Conservation (phyloP, 805 yeast genomes). For the Candida wancherniae region DNA sequence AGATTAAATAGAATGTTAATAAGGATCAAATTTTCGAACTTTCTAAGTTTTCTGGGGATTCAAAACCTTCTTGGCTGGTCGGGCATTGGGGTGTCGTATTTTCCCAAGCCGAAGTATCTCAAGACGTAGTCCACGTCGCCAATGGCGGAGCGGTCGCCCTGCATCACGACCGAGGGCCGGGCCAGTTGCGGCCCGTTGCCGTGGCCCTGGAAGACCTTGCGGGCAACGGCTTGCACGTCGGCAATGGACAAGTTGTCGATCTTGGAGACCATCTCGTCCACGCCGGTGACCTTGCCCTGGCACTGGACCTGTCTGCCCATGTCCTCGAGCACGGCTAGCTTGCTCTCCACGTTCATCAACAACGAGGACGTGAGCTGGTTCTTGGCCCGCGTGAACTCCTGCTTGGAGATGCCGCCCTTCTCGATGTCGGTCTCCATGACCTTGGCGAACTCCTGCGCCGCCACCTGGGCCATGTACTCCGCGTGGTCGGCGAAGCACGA, state of each 20-base stretch:
- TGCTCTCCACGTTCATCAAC: constrained; percentile 89
- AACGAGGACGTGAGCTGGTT: constrained; percentile 84
- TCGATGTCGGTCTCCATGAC: constrained; percentile 28
- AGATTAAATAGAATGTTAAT: too few species aligned
- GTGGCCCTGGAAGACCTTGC: constrained; percentile 66
- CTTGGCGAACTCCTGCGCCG: constrained; percentile 44
- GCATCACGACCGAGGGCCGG: constrained; percentile 80
- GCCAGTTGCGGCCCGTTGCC: constrained; percentile 44
- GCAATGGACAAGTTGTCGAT: constrained; percentile 63
- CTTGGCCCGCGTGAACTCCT: constrained; percentile 84
- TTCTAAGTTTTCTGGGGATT: constrained; percentile 7
- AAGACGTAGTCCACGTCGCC: constrained; percentile 75
- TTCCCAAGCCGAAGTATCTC: constrained; percentile 70
- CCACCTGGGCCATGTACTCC: constrained; percentile 72
- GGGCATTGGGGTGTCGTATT: constrained; percentile 11
- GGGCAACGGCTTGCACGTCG: constrained; percentile 73
- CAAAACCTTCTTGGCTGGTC: constrained; percentile 10
- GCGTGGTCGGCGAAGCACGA: constrained; percentile 87
- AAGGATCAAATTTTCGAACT: too few species aligned
- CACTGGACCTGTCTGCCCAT: constrained; percentile 91
- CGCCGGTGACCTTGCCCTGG: constrained; percentile 69
- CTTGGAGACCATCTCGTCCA: constrained; percentile 73
- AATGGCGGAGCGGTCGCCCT: constrained; percentile 79
- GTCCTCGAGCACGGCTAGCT: constrained; percentile 91
- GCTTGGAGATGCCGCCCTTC: constrained; percentile 57